A percentile compares a stretch with the other conserved stretches of the same genome.
These are phyloP conservation scores for Fagopyrum tataricum DNA, from an alignment of 148 eudicot genomes.

Conservation along the genomic window DNA sequence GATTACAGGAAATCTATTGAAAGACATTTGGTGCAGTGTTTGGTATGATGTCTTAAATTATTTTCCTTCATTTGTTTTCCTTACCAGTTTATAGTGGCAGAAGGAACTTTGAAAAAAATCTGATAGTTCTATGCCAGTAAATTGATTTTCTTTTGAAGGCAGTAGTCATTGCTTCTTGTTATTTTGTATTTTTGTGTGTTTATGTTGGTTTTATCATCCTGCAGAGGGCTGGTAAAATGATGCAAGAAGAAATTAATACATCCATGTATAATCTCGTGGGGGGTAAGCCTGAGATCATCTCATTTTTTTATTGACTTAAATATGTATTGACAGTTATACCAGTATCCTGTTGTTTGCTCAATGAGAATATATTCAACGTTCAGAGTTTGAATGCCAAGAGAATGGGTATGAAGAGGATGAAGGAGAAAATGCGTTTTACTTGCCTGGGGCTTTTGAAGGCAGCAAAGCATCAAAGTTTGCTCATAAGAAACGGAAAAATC, in stretches of 20 bases:
- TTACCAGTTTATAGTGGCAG: slow-evolving; percentile 37
- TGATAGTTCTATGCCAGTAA: background rate
- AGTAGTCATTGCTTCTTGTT: slow-evolving; percentile 29
- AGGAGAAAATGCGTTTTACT: slow-evolving; percentile 52
- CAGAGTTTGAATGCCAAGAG: slow-evolving; percentile 49
- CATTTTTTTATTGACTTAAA: background rate
- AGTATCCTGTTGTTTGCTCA: slow-evolving; percentile 1
- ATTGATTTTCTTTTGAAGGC: slow-evolving; percentile 1
- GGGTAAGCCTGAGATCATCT: slow-evolving; percentile 37
- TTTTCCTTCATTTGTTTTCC: background rate
- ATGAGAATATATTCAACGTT: slow-evolving; percentile 20
- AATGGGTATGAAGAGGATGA: slow-evolving; percentile 70
- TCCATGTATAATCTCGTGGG: slow-evolving; percentile 56
- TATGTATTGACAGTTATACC: slow-evolving; percentile 14
- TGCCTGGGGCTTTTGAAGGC: slow-evolving; percentile 42
- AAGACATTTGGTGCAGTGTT: slow-evolving; percentile 36
- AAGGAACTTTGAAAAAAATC: background rate
- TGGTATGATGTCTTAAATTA: background rate
- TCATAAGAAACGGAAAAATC: slow-evolving; percentile 51
- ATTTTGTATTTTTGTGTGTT: background rate
- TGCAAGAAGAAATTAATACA: slow-evolving; percentile 61
- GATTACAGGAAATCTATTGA: slow-evolving; percentile 65
- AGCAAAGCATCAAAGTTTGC: slow-evolving; percentile 41
- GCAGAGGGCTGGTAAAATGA: slow-evolving; percentile 51
- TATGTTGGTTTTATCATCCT: background rate